A percentile compares a stretch with the other conserved stretches of the same genome.
Conservation (phyloP, 2,329 filamentous ascomycete genomes). For the Orbilia blumenaviensis region DNA sequence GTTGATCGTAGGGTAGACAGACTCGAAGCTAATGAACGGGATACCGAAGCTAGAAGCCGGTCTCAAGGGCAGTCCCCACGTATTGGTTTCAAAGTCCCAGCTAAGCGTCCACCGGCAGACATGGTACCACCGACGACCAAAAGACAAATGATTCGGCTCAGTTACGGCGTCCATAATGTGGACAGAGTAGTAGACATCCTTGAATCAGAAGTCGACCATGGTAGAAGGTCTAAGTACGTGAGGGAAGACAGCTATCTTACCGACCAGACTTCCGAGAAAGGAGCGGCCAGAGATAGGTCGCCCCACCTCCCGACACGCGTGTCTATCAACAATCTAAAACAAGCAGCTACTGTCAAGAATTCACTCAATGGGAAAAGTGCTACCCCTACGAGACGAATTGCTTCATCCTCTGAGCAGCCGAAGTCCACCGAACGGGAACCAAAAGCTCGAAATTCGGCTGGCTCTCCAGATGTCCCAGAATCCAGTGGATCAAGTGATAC, state of each 20-base stretch:
- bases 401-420: constrained; percentile 35
- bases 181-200: constrained; percentile 38
- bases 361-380: constrained; percentile 35
- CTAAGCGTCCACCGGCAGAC: constrained; percentile 37
- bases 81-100: constrained; percentile 39
- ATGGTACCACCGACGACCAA: constrained; percentile 15
- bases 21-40: constrained; percentile 6
- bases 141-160: constrained; percentile 25
- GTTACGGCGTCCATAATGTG: constrained; percentile 32
- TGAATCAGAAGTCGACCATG: constrained; percentile 35
- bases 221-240: constrained; percentile 23
- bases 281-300: constrained; percentile 20
- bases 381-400: constrained; percentile 33
- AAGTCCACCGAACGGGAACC: constrained; percentile 37
- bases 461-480: constrained; percentile 15
- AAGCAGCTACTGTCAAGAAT: constrained; percentile 12
- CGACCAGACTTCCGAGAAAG: constrained; percentile 20
- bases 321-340: constrained; percentile 35
- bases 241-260: constrained; percentile 9
- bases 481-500: constrained; percentile 19
- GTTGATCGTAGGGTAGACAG: constrained; percentile 20
- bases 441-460: constrained; percentile 2
- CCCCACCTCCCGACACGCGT: constrained; percentile 39
- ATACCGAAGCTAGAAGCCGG: constrained; percentile 13
- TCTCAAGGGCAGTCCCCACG: constrained; percentile 34